A percentile compares a stretch with the other conserved stretches of the same genome.
Conservation (phyloP, 2,329 filamentous ascomycete genomes). For the Penicillium hesseltinei region DNA sequence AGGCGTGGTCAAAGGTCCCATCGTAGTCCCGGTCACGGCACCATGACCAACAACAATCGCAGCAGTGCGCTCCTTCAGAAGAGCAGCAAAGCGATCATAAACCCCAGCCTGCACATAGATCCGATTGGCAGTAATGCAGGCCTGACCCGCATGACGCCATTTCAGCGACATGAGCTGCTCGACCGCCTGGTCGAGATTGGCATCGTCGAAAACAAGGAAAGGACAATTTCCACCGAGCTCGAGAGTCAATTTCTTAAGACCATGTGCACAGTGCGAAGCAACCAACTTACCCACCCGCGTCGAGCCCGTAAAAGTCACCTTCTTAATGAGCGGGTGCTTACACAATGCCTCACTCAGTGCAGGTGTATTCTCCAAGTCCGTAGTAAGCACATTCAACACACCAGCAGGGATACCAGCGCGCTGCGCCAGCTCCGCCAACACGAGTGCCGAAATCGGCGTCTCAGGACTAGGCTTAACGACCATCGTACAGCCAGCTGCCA, state of each 20-base stretch:
- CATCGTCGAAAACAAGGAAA: slow-evolving; percentile 64
- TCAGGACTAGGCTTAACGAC: slow-evolving; percentile 71
- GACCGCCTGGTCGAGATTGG: slow-evolving; percentile 53
- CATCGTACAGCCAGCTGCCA: slow-evolving; percentile 73
- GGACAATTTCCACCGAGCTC: slow-evolving; percentile 66
- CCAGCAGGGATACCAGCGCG: slow-evolving; percentile 59
- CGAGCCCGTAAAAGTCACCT: slow-evolving; percentile 59
- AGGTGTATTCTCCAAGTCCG: slow-evolving; percentile 42
- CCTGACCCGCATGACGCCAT: slow-evolving; percentile 46
- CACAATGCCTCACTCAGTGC: slow-evolving; percentile 50
- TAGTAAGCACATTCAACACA: slow-evolving; percentile 62
- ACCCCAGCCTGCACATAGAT: slow-evolving; percentile 46
- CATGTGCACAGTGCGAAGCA: slow-evolving; percentile 58
- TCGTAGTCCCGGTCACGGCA: slow-evolving; percentile 53
- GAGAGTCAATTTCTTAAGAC: slow-evolving; percentile 63
- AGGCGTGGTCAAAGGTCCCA: slow-evolving; percentile 60
- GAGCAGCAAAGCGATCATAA: slow-evolving; percentile 54
- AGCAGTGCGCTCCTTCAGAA: slow-evolving; percentile 53
- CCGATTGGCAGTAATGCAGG: slow-evolving; percentile 48
- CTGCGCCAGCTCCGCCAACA: slow-evolving; percentile 53
- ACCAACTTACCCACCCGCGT: slow-evolving; percentile 63
- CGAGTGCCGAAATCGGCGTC: slow-evolving; percentile 58
- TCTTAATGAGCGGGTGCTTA: slow-evolving; percentile 59
- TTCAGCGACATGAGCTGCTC: slow-evolving; percentile 43
- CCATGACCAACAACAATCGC: slow-evolving; percentile 61